Conservation (phyloP, 306 rosid genomes). For the Mimosa pudica region DNA sequence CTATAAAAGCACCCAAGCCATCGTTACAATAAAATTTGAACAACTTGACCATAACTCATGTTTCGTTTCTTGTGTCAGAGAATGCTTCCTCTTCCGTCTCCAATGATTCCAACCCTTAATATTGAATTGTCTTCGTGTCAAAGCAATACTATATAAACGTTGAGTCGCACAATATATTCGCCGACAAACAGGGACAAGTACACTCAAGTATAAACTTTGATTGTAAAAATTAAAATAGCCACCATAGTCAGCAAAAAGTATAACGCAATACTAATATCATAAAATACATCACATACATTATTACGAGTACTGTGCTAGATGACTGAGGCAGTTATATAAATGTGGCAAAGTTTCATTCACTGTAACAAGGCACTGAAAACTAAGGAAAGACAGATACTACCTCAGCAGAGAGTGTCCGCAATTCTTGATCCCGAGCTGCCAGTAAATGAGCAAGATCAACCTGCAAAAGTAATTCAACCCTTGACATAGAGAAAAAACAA, state of each 20-base stretch:
- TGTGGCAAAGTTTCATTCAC: background rate
- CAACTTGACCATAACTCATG: background rate
- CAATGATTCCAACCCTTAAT: background rate
- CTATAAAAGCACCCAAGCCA: background rate
- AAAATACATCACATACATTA: background rate
- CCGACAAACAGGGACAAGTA: background rate
- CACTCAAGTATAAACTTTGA: background rate
- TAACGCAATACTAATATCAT: conserved; percentile 8
- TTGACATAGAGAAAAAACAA: background rate
- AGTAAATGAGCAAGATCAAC: conserved; percentile 98
- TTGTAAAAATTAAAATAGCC: background rate
- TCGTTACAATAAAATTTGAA: background rate
- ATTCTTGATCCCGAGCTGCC: conserved; percentile 98
- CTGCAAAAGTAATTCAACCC: conserved; percentile 50
- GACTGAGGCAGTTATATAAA: background rate
- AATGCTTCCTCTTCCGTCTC: background rate
- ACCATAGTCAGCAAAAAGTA: conserved; percentile 7
- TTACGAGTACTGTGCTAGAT: background rate
- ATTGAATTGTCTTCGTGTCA: background rate
- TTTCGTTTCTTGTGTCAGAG: too few species aligned
- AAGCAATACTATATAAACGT: background rate
- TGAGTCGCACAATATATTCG: background rate
- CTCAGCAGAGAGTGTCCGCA: conserved; percentile 95
- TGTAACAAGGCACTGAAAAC: conserved; percentile 1
- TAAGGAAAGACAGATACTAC: conserved; percentile 46